A percentile compares a stretch with the other conserved stretches of the same genome.
phyloP scores from a whole-genome alignment of 495 filamentous ascomycete species.

The Chaetomium cochliodes region DNA sequence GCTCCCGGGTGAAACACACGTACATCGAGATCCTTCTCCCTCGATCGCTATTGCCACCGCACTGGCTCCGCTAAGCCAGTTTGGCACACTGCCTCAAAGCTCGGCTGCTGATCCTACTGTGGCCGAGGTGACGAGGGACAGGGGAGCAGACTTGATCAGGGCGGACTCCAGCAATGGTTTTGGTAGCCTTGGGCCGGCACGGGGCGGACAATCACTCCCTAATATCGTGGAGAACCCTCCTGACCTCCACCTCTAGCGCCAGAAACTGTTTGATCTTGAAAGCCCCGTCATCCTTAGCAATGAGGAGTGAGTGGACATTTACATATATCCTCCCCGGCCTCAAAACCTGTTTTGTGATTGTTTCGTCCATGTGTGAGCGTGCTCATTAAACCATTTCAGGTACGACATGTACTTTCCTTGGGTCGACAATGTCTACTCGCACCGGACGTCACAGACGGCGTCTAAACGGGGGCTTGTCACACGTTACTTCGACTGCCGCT shows the following conservation, averaged over 20 bases:
- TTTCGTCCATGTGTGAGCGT: not conserved
- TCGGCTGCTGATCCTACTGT: not conserved
- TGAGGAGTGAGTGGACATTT: constrained; percentile 61
- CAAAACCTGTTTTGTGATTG: too few species aligned
- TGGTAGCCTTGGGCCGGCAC: not conserved
- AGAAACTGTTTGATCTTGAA: constrained; percentile 74
- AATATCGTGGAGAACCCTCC: constrained; percentile 36
- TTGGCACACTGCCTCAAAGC: not conserved
- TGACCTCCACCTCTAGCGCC: constrained; percentile 68
- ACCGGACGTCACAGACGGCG: constrained; percentile 73
- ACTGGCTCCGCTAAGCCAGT: not conserved
- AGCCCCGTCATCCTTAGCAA: constrained; percentile 71
- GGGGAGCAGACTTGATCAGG: not conserved
- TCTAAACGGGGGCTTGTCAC: constrained; percentile 83
- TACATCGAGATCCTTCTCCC: not conserved
- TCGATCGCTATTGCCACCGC: not conserved
- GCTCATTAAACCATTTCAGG: constrained; percentile 43
- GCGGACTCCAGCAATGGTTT: not conserved
- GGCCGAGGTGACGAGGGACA: not conserved
- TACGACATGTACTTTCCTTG: constrained; percentile 88
- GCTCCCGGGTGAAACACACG: too few species aligned
- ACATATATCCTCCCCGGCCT: constrained; percentile 3
- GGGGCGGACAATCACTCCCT: not conserved
- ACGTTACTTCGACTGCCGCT: constrained; percentile 87
- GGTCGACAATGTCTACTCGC: constrained; percentile 89